phyloP scores from a whole-genome alignment of 495 filamentous ascomycete genomes.

The Recurvomyces mirabilis region DNA sequence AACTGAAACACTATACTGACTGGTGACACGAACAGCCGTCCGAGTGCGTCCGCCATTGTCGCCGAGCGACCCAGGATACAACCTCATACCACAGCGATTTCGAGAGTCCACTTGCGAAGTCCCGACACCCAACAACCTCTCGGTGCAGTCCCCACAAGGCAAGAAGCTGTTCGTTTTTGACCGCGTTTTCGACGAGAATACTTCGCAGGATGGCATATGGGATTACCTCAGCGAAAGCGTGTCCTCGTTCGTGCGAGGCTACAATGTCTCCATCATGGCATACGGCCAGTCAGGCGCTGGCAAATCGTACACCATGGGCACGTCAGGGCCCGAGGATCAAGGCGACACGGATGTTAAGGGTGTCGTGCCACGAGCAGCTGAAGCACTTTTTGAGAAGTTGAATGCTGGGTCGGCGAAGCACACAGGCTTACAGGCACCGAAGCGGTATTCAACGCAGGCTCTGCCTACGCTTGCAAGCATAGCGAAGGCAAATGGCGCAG shows the following conservation, averaged over 20 bases:
- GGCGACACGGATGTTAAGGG: constrained; percentile 64
- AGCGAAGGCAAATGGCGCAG: constrained; percentile 46
- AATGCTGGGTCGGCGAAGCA: constrained; percentile 42
- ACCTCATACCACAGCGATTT: constrained; percentile 90
- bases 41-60: constrained; percentile 84
- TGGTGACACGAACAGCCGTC: constrained; percentile 49
- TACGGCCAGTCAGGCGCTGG: constrained; percentile 99
- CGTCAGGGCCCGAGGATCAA: constrained; percentile 77
- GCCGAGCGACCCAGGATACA: constrained; percentile 78
- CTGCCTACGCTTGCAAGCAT: constrained; percentile 39
- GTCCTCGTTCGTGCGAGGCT: constrained; percentile 82
- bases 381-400: constrained; percentile 78
- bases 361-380: constrained; percentile 84
- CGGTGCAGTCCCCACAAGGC: constrained; percentile 82
- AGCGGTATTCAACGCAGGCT: constrained; percentile 61
- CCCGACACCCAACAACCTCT: constrained; percentile 67
- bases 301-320: constrained; percentile 99
- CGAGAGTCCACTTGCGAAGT: constrained; percentile 88
- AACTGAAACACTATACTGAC: constrained; percentile 18
- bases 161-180: constrained; percentile 95
- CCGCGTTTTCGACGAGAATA: constrained; percentile 76
- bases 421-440: constrained; percentile 70
- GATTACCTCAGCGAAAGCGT: constrained; percentile 89
- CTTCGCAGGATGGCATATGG: constrained; percentile 85
- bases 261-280: constrained; percentile 96